Conservation (phyloP, 2,329 filamentous ascomycete genomes). For the Penicillium sp. region DNA sequence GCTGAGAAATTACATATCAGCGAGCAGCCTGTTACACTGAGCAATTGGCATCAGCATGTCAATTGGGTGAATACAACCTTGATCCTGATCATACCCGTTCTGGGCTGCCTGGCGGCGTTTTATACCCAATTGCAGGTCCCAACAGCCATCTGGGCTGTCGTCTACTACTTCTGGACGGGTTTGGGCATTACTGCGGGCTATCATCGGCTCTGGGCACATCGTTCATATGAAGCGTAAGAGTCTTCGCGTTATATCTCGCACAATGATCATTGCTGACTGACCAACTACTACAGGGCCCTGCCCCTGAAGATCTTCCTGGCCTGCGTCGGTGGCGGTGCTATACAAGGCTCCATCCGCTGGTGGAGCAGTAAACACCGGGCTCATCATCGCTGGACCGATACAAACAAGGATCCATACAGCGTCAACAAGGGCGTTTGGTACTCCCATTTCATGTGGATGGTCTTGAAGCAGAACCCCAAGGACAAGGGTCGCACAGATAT, state of each 20-base stretch:
- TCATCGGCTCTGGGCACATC: conserved; percentile 80
- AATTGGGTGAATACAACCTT: conserved; percentile 85
- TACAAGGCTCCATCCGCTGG: conserved; percentile 81
- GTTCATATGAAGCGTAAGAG: conserved; percentile 61
- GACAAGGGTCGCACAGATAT: conserved; percentile 80
- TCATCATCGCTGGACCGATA: conserved; percentile 86
- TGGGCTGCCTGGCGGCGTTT: conserved; percentile 69
- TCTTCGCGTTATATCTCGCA: background rate
- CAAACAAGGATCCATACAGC: conserved; percentile 84
- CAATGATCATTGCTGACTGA: background rate
- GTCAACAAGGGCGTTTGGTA: conserved; percentile 80
- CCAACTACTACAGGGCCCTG: conserved; percentile 55
- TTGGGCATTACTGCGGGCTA: conserved; percentile 76
- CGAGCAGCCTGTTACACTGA: conserved; percentile 72
- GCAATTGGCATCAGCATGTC: conserved; percentile 84
- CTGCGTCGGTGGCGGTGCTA: conserved; percentile 73
- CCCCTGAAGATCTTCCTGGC: conserved; percentile 78
- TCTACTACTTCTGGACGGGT: conserved; percentile 78
- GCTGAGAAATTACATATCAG: conserved; percentile 69
- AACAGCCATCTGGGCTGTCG: conserved; percentile 68
- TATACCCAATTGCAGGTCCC: conserved; percentile 70
- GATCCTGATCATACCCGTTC: conserved; percentile 72
- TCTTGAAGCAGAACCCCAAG: conserved; percentile 78
- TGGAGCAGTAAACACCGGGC: conserved; percentile 81
- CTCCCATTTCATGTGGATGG: conserved; percentile 82